phyloP scores from a whole-genome alignment of 768 basidiomycete genomes.

The Pulveroboletus sp. region DNA sequence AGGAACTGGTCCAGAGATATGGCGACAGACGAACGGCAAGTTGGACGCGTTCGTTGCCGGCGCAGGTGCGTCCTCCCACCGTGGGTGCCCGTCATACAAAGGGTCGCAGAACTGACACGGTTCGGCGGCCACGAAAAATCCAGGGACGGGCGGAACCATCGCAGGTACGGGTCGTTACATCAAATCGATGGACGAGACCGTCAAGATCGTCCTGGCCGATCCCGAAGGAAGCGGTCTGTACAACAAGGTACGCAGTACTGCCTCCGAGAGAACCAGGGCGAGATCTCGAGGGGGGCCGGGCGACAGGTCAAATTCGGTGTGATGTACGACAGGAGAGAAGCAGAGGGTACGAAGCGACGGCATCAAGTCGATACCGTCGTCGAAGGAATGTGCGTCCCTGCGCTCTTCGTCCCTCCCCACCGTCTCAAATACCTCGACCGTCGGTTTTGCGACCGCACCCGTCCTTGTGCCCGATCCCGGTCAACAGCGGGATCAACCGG shows the following conservation, averaged over 20 bases:
- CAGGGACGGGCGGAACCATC: conserved; percentile 95
- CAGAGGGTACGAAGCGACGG: conserved; percentile 87
- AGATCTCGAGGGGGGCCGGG: not conserved
- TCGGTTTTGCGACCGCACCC: too few relatives aligned
- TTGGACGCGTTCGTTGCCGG: conserved; percentile 86
- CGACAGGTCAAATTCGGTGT: conserved; percentile 81
- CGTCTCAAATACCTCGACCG: too few relatives aligned
- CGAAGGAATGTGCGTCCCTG: conserved; percentile 68
- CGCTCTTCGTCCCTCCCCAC: not conserved
- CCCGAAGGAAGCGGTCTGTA: conserved; percentile 93
- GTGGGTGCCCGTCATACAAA: too few relatives aligned
- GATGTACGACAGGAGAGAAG: conserved; percentile 91
- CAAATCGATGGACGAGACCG: conserved; percentile 63
- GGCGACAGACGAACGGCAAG: conserved; percentile 82
- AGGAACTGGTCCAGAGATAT: conserved; percentile 93
- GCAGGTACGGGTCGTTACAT: conserved; percentile 79
- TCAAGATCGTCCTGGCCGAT: conserved; percentile 77
- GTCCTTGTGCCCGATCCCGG: too few relatives aligned
- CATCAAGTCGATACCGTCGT: conserved; percentile 96
- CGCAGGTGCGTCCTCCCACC: conserved; percentile 50
- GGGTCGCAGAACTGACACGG: not conserved
- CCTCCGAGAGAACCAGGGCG: not conserved
- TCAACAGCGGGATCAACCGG: conserved; percentile 81
- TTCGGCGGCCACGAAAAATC: not conserved
- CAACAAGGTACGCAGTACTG: conserved; percentile 61